These are phyloP conservation scores for Eimeria zaria DNA, from an alignment of 169 alveolate genomes.

Conservation along the genomic window DNA sequence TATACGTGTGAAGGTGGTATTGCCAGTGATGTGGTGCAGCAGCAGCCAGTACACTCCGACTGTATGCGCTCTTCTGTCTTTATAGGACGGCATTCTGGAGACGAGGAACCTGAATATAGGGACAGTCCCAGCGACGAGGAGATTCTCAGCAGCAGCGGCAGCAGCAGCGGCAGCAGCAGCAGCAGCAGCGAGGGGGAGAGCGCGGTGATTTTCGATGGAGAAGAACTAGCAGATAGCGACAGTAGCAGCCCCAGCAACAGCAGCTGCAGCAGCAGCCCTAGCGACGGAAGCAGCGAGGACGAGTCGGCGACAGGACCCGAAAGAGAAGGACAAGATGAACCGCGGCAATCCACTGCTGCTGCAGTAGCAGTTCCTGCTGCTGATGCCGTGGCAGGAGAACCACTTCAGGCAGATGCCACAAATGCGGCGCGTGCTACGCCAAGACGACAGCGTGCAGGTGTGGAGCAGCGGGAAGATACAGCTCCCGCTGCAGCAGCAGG, in stretches of 20 bases:
- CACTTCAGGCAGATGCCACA: background rate
- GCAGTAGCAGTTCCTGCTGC: background rate
- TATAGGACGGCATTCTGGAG: slow-evolving; percentile 35
- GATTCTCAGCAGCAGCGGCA: slow-evolving; percentile 45
- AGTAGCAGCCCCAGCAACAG: slow-evolving; percentile 38
- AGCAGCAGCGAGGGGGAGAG: slow-evolving; percentile 20
- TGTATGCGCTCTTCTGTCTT: background rate
- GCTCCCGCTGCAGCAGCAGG: background rate
- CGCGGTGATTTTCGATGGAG: slow-evolving; percentile 40
- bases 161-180: slow-evolving; percentile 67
- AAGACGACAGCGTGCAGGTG: background rate
- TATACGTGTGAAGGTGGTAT: too few relatives aligned
- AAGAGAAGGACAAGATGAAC: background rate
- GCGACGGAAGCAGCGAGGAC: slow-evolving; percentile 59
- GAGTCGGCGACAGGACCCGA: slow-evolving; percentile 1
- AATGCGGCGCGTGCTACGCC: background rate
- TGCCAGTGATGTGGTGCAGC: background rate
- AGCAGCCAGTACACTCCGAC: background rate
- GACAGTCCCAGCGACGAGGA: slow-evolving; percentile 48
- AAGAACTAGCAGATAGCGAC: slow-evolving; percentile 6
- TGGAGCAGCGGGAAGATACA: slow-evolving; percentile 4
- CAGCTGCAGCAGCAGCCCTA: slow-evolving; percentile 52
- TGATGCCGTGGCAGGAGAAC: background rate
- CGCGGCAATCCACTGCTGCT: background rate
- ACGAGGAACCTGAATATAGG: background rate